Base-by-base conservation (phyloP, 176 grass and related monocot genomes). In the Microstegium vimineum region DNA sequence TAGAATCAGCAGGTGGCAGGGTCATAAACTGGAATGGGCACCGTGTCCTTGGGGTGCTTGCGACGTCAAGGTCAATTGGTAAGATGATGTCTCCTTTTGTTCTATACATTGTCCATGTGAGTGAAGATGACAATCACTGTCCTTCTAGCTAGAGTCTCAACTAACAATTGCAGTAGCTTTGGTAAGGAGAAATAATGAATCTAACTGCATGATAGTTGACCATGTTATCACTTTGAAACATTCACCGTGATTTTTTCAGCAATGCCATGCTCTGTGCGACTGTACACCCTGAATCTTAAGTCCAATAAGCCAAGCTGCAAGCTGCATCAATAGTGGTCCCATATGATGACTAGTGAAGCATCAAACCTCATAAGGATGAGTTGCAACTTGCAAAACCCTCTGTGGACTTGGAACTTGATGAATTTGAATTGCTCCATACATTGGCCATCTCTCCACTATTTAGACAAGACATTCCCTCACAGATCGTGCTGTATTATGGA, bases 31-130 rank as follows among this genome's bases (percentile, higher is more conserved):
- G 92, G 95, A 91, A 95, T 20, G 92, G 90, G 10, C 80, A 88
- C 47, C 95, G 95, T 60, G 85, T 95, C 20, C 63, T 86, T 32
- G 95, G 92, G 28, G 89, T 95, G 41, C 90, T 98, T 57, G 84
- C 96, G 13, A 93, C 89, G 32, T 99, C 93, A 64, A 89, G 96
- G 90, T 88, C 96, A 62, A 93, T 98, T 65, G 95, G 95, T 93
- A 90, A 17, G 77, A 49, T 86, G 37, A 9, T 49, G 42, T 61
- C 28, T 41, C 35, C 26, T 77, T 43, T 71, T 87, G 8, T 34
- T 61, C n/a, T 31, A 6, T 66, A 65, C 52, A 33, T 81, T 83
- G 82, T 35, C 34, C 6, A 63, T 5, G 59, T 47, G 13, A 22
- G 1, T 17, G 45, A 36, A 22, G 12, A 69, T 15, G 22, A 35